A percentile compares a stretch with the other conserved stretches of the same genome.
These are phyloP conservation scores for Tulasnella sp. DNA, from an alignment of 768 basidiomycete species.

Conservation along the genomic window DNA sequence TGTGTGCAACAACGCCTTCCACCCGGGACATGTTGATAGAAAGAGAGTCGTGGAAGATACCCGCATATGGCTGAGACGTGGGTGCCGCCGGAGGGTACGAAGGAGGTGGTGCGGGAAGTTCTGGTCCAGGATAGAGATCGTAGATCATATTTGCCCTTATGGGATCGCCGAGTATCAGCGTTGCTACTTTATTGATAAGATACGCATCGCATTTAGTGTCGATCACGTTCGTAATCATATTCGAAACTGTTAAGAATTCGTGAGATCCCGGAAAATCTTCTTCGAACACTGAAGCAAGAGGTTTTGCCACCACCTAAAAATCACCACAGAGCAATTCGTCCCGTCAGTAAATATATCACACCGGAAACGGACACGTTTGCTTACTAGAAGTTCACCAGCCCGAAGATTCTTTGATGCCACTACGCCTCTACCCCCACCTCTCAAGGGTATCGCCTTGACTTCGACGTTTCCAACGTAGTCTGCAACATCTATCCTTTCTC, in stretches of 20 bases:
- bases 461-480: conserved; percentile 22
- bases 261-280: conserved; percentile 16
- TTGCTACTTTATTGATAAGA: neutral
- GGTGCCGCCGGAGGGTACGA: conserved; percentile 15
- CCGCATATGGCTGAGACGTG: too few species aligned
- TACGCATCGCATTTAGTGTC: conserved; percentile 12
- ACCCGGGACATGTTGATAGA: conserved; percentile 23
- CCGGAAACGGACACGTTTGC: neutral
- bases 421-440: conserved; percentile 25
- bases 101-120: conserved; percentile 18
- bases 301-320: conserved; percentile 21
- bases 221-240: conserved; percentile 11
- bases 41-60: conserved; percentile 3
- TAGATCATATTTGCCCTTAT: conserved; percentile 18
- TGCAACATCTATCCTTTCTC: conserved; percentile 20
- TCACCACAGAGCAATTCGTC: neutral
- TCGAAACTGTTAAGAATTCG: conserved; percentile 2
- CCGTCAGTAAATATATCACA: neutral
- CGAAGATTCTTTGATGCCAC: conserved; percentile 19
- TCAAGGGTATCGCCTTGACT: conserved; percentile 12
- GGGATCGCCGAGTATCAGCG: conserved; percentile 22
- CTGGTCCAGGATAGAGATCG: conserved; percentile 23
- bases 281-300: conserved; percentile 20
- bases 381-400: conserved; percentile 23
- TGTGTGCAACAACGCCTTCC: conserved; percentile 22